phyloP scores from a whole-genome alignment of 768 basidiomycete species.

The Leccinum ochraceum region DNA sequence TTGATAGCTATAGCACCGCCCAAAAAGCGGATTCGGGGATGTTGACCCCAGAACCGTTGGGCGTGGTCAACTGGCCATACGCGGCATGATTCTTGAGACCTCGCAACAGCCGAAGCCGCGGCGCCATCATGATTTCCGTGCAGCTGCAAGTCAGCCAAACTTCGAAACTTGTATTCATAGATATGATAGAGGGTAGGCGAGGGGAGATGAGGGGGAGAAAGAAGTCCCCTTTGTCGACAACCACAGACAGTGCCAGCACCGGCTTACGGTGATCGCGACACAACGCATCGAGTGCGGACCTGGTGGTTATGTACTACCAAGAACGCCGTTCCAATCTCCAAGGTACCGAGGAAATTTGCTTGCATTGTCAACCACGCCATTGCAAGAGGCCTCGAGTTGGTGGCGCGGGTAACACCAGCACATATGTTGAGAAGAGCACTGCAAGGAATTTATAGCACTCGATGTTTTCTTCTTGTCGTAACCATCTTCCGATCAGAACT shows the following conservation, averaged over 20 bases:
- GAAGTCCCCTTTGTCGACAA: background rate
- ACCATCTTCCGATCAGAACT: constrained; percentile 1
- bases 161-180: background rate
- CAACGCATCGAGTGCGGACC: background rate
- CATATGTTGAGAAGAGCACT: background rate
- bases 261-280: background rate
- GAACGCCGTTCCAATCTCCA: constrained; percentile 1
- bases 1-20: background rate
- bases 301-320: background rate
- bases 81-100: constrained; percentile 2
- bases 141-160: background rate
- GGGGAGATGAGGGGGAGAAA: background rate
- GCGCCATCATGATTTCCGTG: background rate
- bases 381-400: background rate
- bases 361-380: constrained; percentile 4
- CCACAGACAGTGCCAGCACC: background rate
- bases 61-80: constrained; percentile 7
- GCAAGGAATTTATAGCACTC: background rate
- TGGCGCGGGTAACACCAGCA: constrained; percentile 1
- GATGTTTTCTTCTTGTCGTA: background rate
- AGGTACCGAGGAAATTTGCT: constrained; percentile 10
- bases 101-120: constrained; percentile 12
- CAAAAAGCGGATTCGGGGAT: constrained; percentile 5
- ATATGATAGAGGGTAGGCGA: background rate
- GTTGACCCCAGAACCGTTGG: constrained; percentile 5